Evolutionary conservation across 805 yeast species (phyloP).

Genomic region (Brettanomyces bruxellensis): DNA sequence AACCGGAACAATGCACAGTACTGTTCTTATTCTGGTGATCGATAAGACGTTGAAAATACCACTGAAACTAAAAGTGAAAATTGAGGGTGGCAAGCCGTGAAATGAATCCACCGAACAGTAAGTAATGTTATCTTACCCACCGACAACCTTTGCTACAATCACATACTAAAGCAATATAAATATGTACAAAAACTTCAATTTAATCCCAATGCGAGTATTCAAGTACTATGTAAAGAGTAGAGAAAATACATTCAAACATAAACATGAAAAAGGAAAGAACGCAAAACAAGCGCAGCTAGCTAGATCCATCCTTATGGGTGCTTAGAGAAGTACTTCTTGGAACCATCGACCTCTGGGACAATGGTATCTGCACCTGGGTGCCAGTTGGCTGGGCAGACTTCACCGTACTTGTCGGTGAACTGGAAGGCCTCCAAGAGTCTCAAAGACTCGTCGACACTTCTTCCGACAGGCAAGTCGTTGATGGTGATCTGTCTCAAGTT

Average conservation of each 20-base stretch:
- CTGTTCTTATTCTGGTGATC: neutral
- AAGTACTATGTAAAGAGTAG: neutral
- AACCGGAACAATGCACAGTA: neutral
- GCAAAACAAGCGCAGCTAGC: neutral
- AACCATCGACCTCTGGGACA: conserved; percentile 69
- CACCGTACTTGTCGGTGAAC: conserved; percentile 98
- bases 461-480: conserved; percentile 99
- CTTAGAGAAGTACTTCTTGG: conserved; percentile 70
- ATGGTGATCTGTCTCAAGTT: conserved; percentile 91
- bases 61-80: neutral
- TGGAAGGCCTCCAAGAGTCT: conserved; percentile 99
- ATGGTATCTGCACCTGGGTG: conserved; percentile 89
- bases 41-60: neutral
- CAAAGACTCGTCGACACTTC: conserved; percentile 95
- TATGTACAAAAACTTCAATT: neutral
- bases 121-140: too few species aligned
- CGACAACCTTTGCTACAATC: neutral
- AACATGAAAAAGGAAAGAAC: neutral
- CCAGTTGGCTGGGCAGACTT: conserved; percentile 99
- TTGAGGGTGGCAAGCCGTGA: neutral
- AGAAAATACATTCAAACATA: neutral
- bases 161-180: neutral
- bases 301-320: conserved; percentile 17
- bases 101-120: too few species aligned
- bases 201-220: neutral